These are phyloP conservation scores for Phytophthora sansomeana DNA, from an alignment of 352 stramenopile species.

Conservation along the genomic window DNA sequence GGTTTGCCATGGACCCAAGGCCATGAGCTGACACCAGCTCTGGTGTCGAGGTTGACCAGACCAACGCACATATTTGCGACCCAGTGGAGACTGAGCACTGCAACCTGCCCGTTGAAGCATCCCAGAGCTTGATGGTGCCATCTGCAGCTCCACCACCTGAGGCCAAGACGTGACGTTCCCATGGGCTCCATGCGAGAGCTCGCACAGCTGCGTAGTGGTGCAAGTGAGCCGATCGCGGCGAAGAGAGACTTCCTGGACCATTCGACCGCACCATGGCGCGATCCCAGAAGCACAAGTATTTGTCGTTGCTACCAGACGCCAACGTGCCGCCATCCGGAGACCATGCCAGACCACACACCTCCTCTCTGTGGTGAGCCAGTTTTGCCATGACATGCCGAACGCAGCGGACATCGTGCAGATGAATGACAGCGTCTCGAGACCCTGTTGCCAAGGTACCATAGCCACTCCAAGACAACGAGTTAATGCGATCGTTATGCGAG, in stretches of 20 bases:
- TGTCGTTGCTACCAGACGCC: slow-evolving; percentile 96
- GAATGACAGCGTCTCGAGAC: slow-evolving; percentile 91
- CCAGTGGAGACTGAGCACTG: slow-evolving; percentile 96
- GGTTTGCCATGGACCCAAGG: slow-evolving; percentile 86
- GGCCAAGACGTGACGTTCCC: slow-evolving; percentile 94
- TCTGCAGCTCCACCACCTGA: slow-evolving; percentile 96
- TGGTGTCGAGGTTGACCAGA: slow-evolving; percentile 86
- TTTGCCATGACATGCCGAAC: slow-evolving; percentile 68
- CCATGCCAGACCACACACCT: slow-evolving; percentile 97
- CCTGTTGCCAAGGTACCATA: slow-evolving; percentile 87
- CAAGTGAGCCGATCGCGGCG: slow-evolving; percentile 66
- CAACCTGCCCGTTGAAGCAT: slow-evolving; percentile 77
- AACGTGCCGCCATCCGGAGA: slow-evolving; percentile 93
- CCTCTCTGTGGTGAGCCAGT: slow-evolving; percentile 90
- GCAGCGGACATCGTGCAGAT: slow-evolving; percentile 59
- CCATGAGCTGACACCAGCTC: slow-evolving; percentile 96
- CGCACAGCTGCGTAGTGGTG: slow-evolving; percentile 96
- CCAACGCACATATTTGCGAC: slow-evolving; percentile 95
- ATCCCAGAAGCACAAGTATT: slow-evolving; percentile 95
- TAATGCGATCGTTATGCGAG: slow-evolving; percentile 91
- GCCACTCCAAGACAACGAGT: slow-evolving; percentile 92
- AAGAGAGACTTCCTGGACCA: background rate
- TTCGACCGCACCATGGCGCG: slow-evolving; percentile 12
- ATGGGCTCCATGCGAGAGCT: slow-evolving; percentile 97
- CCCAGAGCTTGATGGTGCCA: slow-evolving; percentile 98